phyloP scores from a whole-genome alignment of 1,284 basidiomycete species.

The Testicularia cyperi region DNA sequence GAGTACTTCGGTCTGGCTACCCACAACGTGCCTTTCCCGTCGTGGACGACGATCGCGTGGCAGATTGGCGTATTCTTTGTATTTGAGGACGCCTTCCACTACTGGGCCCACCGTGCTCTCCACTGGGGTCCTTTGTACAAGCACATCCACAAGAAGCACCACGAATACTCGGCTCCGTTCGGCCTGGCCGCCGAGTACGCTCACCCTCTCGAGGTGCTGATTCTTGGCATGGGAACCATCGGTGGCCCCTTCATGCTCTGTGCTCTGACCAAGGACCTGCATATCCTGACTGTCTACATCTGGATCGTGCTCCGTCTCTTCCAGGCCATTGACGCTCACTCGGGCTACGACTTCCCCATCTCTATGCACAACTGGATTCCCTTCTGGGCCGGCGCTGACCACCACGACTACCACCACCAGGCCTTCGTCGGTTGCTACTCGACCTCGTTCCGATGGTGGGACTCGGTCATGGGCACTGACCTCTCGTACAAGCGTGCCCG shows the following conservation, averaged over 20 bases:
- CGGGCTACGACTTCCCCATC: constrained; percentile 75
- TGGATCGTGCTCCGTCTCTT: constrained; percentile 93
- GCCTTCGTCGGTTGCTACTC: constrained; percentile 56
- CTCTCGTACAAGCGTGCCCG: constrained; percentile 52
- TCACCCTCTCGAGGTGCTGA: constrained; percentile 89
- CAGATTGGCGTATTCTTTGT: constrained; percentile 91
- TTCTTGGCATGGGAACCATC: constrained; percentile 82
- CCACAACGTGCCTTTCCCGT: constrained; percentile 87
- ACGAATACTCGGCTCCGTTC: constrained; percentile 96
- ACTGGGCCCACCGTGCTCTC: constrained; percentile 77
- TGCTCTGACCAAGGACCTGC: constrained; percentile 65
- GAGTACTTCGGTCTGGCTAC: constrained; percentile 87
- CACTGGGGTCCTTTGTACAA: constrained; percentile 92
- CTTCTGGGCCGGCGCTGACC: constrained; percentile 98
- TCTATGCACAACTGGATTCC: constrained; percentile 91
- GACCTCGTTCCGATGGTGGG: constrained; percentile 59
- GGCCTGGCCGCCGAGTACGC: constrained; percentile 97
- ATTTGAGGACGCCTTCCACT: constrained; percentile 92
- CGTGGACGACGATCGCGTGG: constrained; percentile 62
- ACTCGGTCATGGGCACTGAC: constrained; percentile 57
- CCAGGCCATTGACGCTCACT: constrained; percentile 97
- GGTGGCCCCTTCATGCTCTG: constrained; percentile 83
- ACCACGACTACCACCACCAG: constrained; percentile 70
- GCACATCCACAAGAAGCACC: constrained; percentile 89
- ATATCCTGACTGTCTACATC: constrained; percentile 88